Percentiles rank a stretch among this genome's conserved stretches.
Evolutionary conservation across 139 green algal species (phyloP).

Genomic region (Micromonas commoda): DNA sequence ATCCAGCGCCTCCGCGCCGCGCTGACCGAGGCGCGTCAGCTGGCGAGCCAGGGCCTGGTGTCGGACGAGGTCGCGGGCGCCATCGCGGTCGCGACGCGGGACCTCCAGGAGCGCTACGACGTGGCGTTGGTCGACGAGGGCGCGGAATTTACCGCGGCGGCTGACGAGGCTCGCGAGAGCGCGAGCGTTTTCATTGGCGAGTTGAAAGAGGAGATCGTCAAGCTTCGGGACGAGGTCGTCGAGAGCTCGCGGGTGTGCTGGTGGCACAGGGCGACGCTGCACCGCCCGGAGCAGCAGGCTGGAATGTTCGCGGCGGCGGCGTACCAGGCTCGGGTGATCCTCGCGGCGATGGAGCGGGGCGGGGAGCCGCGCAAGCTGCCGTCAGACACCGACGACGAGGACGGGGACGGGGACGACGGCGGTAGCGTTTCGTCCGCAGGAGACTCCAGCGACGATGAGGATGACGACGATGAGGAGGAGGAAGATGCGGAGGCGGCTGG

Average conservation of each 20-base stretch:
- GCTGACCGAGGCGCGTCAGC: no score
- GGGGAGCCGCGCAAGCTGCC: not conserved
- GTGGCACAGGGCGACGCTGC: conserved; percentile 40
- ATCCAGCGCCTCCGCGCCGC: no score
- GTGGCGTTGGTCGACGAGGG: no score
- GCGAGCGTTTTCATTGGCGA: conserved; percentile 28
- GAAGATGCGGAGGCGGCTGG: no score
- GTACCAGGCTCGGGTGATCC: not conserved
- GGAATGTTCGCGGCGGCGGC: conserved; percentile 21
- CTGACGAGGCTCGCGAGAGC: no score
- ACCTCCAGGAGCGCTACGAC: no score
- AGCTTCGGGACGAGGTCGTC: conserved; percentile 46
- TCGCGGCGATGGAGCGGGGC: not conserved
- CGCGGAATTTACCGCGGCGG: no score
- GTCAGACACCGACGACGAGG: not conserved
- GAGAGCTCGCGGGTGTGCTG: conserved; percentile 38
- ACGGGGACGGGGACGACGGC: not conserved
- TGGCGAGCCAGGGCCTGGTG: no score
- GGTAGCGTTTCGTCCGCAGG: not conserved
- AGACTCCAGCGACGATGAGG: no score
- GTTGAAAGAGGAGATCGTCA: conserved; percentile 37
- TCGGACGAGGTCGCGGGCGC: no score
- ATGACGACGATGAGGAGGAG: no score
- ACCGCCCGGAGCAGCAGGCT: conserved; percentile 40
- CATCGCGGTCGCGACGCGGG: no score